Base-by-base conservation (phyloP, 1,284 basidiomycete species). In the Austropuccinia psidii region DNA sequence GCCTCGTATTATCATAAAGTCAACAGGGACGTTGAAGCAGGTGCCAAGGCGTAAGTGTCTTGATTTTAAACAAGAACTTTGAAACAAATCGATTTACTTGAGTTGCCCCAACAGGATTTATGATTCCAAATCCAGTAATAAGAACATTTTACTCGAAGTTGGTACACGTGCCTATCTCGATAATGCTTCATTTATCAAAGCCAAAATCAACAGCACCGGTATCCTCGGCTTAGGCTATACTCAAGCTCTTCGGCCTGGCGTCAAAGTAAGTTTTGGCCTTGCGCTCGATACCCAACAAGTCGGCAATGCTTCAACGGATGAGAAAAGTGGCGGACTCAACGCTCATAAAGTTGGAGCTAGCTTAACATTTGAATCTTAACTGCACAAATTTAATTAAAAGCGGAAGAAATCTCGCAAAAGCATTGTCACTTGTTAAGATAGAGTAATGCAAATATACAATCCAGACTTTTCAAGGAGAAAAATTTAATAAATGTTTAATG, bases 1-100 rank as follows among this genome's bases (percentile, higher is more conserved):
- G 96, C 95, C 78, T 92, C 90, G 83, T 98, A 98, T 87, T 98
- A 98, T 86, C 96, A 99, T 88, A 90, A 90, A 79, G 94, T 98
- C 81, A 90, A 86, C 82, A 82, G 83, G 78, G 94, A 98, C 81
- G 93, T 97, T 76, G 95, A 99, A 85, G 96, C 93, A 77, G 94
- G 93, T 82, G 95, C 94, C 79, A 94, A 94, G 86, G 93, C 58
- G 66, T 75, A n/a, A 75, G 47, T n/a, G n/a, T 60, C 64, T 41
- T 29, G 24, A 49, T 17, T 24, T 24, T 33, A 8, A 72, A 52
- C 21, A 21, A 47, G n/a, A 58, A 41, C 7, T n/a, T 27, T 8
- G 35, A 37, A 21, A 70, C 37, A n/a, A 27, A 15, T 43, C 24
- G 8, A 43, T 37, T 24, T 24, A 0, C 41, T 49, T 37, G 39